Percentiles rank a stretch among this genome's conserved stretches.
Evolutionary conservation across 441 rosid species (phyloP).

Genomic region (Erysimum cheiri): DNA sequence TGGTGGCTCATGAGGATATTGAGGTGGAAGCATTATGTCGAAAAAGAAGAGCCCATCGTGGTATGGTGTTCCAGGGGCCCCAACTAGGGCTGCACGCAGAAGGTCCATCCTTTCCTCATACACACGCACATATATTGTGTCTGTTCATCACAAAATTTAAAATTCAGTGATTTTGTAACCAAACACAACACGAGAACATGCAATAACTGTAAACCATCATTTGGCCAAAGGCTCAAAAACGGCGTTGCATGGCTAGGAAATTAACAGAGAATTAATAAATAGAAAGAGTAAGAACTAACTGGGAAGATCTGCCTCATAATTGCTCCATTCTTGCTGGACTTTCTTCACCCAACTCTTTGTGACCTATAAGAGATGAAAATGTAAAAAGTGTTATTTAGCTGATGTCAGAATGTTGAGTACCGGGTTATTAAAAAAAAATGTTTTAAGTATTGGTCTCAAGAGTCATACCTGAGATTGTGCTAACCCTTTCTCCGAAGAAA

Average conservation of each 20-base stretch:
- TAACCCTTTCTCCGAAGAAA: conserved; percentile 51
- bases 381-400: conserved; percentile 3
- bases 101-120: conserved; percentile 92
- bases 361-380: conserved; percentile 50
- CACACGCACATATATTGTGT: conserved; percentile 76
- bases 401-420: conserved; percentile 16
- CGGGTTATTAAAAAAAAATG: neutral
- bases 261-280: neutral
- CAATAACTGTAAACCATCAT: conserved; percentile 4
- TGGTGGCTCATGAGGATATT: conserved; percentile 89
- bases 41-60: conserved; percentile 92
- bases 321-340: conserved; percentile 93
- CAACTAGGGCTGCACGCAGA: conserved; percentile 76
- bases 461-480: conserved; percentile 66
- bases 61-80: conserved; percentile 89
- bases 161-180: conserved; percentile 5
- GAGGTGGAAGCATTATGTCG: conserved; percentile 81
- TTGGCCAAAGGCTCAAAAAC: neutral
- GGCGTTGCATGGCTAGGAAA: neutral
- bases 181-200: conserved; percentile 15
- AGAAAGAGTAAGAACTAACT: conserved; percentile 54
- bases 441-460: neutral
- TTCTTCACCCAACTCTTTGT: conserved; percentile 79
- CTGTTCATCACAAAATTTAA: conserved; percentile 48
- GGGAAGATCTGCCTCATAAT: conserved; percentile 75